A percentile compares a stretch with the other conserved stretches of the same genome.
These are phyloP conservation scores for Teunomyces pallodes DNA, from an alignment of 805 yeast genomes.

Conservation along the genomic window DNA sequence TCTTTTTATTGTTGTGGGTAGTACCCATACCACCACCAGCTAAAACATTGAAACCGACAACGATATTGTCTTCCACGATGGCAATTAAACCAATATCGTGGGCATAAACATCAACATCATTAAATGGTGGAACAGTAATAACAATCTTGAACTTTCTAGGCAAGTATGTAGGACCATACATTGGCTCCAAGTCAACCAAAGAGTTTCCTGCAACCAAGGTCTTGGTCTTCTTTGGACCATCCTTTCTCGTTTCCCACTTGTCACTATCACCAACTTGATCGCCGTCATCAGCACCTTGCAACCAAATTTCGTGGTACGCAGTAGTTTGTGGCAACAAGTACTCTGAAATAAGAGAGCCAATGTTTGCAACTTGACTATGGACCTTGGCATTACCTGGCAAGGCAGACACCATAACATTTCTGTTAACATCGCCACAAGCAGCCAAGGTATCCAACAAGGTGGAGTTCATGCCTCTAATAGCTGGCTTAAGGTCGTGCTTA, in stretches of 20 bases:
- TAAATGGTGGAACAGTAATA: constrained; percentile 92
- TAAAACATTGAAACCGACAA: constrained; percentile 79
- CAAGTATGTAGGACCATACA: constrained; percentile 80
- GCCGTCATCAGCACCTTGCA: constrained; percentile 75
- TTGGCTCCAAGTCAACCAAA: constrained; percentile 77
- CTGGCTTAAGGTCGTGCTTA: constrained; percentile 82
- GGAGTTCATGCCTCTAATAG: constrained; percentile 90
- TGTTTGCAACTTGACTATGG: constrained; percentile 67
- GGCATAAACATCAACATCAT: constrained; percentile 95
- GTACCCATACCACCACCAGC: constrained; percentile 99
- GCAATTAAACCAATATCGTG: constrained; percentile 93
- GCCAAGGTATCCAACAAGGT: constrained; percentile 91
- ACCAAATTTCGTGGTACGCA: constrained; percentile 96
- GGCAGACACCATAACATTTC: constrained; percentile 94
- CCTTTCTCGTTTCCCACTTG: constrained; percentile 61
- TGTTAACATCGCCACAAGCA: constrained; percentile 97
- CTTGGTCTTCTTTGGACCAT: constrained; percentile 79
- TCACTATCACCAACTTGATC: constrained; percentile 68
- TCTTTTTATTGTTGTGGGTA: constrained; percentile 93
- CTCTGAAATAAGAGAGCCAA: constrained; percentile 69
- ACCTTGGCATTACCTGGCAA: constrained; percentile 80
- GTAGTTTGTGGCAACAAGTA: constrained; percentile 86
- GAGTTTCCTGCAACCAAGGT: constrained; percentile 85
- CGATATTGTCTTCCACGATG: constrained; percentile 63
- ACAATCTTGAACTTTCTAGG: constrained; percentile 96